Conservation (phyloP, 163 green algal genomes). For the Scenedesmus sp. region DNA sequence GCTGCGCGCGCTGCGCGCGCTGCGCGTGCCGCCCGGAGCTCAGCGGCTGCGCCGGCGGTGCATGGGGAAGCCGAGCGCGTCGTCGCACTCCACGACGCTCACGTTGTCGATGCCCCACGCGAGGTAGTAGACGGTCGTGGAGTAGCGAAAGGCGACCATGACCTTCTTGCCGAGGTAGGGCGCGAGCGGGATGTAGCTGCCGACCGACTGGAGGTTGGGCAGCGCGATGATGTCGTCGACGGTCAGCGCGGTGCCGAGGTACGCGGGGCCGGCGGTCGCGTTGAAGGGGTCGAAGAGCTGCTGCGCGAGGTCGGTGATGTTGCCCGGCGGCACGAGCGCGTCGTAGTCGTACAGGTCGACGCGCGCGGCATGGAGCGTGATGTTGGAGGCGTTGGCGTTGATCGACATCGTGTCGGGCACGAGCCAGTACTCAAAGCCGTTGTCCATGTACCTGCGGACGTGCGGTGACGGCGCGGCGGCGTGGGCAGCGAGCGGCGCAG, state of each 20-base stretch:
- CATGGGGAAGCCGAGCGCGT: constrained; percentile 1
- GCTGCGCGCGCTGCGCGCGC: too few species aligned
- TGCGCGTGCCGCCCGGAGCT: not conserved
- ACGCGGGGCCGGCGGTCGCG: constrained; percentile 26
- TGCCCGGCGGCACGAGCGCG: constrained; percentile 31
- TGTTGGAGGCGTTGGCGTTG: constrained; percentile 37
- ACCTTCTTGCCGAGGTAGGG: constrained; percentile 35
- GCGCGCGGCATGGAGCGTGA: constrained; percentile 26
- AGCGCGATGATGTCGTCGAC: constrained; percentile 16
- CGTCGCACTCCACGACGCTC: constrained; percentile 31
- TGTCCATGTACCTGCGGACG: constrained; percentile 50
- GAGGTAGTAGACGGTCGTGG: constrained; percentile 34
- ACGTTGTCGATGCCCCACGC: constrained; percentile 41
- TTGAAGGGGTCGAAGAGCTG: constrained; percentile 32
- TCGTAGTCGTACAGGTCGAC: constrained; percentile 47
- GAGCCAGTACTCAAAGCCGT: constrained; percentile 39
- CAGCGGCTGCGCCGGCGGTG: not conserved
- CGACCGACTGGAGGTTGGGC: constrained; percentile 35
- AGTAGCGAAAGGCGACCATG: constrained; percentile 38
- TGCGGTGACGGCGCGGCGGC: too few species aligned
- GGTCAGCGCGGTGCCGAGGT: constrained; percentile 27
- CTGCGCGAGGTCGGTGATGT: constrained; percentile 35
- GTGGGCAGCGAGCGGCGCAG: too few species aligned
- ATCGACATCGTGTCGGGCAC: constrained; percentile 43
- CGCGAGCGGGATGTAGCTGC: constrained; percentile 26